Percentiles rank a stretch among this genome's conserved stretches.
Conservation (phyloP, 1,139 yeast genomes). For the Petasospora fabianii region DNA sequence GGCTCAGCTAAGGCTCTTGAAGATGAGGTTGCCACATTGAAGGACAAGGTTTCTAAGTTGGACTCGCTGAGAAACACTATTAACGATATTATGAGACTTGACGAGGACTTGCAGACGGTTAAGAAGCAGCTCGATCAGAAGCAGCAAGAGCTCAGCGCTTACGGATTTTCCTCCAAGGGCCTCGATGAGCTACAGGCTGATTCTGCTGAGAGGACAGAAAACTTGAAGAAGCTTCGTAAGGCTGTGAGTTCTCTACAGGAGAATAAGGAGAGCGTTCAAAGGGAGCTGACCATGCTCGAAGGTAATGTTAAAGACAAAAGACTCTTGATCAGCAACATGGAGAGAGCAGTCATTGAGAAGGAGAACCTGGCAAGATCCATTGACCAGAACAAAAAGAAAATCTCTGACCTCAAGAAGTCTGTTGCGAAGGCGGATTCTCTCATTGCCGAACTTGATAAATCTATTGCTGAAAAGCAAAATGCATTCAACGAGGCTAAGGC, state of each 20-base stretch:
- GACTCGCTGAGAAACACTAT: conserved; percentile 33
- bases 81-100: conserved; percentile 36
- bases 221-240: conserved; percentile 44
- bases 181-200: conserved; percentile 50
- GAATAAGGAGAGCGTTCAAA: conserved; percentile 46
- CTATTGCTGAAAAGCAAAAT: not conserved
- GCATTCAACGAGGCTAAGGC: not conserved
- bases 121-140: conserved; percentile 36
- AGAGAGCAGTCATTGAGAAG: conserved; percentile 44
- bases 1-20: not conserved
- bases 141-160: conserved; percentile 38
- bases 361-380: conserved; percentile 34
- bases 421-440: conserved; percentile 27
- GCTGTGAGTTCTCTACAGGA: conserved; percentile 43
- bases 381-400: conserved; percentile 28
- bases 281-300: conserved; percentile 48
- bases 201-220: conserved; percentile 41
- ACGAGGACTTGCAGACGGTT: conserved; percentile 35
- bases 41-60: conserved; percentile 12
- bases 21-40: conserved; percentile 1
- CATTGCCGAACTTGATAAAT: conserved; percentile 29
- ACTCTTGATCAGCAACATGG: conserved; percentile 52
- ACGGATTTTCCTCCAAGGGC: conserved; percentile 31
- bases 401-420: conserved; percentile 26
- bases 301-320: conserved; percentile 54